Percentiles rank a stretch among this genome's conserved stretches.
Conservation (phyloP, 2,329 filamentous ascomycete species). For the Ilyonectria destructans region DNA sequence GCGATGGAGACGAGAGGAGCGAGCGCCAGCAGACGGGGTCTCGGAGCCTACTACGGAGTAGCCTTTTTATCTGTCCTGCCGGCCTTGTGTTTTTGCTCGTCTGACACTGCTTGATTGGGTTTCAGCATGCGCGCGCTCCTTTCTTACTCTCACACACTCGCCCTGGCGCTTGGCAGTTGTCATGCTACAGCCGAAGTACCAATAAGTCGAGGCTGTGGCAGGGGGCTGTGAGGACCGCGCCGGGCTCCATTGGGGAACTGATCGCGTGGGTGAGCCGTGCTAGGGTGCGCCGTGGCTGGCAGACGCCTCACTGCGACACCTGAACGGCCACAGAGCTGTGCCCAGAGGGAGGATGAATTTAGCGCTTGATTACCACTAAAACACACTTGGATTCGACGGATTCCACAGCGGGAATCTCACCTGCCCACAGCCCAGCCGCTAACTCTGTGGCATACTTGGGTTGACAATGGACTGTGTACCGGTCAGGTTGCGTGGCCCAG, state of each 20-base stretch:
- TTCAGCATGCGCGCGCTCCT: conserved; percentile 42
- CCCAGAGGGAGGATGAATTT: background rate
- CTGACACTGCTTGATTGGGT: conserved; percentile 13
- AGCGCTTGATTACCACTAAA: background rate
- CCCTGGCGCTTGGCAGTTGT: background rate
- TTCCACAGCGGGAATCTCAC: background rate
- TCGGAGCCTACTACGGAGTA: too few relatives aligned
- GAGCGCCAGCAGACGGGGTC: background rate
- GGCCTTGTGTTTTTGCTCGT: background rate
- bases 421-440: background rate
- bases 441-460: background rate
- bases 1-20: too few relatives aligned
- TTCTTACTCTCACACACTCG: background rate
- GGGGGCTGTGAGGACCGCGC: background rate
- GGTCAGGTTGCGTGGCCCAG: too few relatives aligned
- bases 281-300: background rate
- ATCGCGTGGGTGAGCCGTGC: conserved; percentile 44
- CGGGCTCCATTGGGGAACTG: conserved; percentile 46
- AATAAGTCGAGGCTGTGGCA: conserved; percentile 35
- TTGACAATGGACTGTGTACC: background rate
- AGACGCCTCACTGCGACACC: conserved; percentile 18
- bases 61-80: background rate
- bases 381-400: background rate
- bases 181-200: background rate
- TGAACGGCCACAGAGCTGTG: conserved; percentile 2